phyloP scores from a whole-genome alignment of 1,139 yeast species.

The Nakaseomyces sp. region DNA sequence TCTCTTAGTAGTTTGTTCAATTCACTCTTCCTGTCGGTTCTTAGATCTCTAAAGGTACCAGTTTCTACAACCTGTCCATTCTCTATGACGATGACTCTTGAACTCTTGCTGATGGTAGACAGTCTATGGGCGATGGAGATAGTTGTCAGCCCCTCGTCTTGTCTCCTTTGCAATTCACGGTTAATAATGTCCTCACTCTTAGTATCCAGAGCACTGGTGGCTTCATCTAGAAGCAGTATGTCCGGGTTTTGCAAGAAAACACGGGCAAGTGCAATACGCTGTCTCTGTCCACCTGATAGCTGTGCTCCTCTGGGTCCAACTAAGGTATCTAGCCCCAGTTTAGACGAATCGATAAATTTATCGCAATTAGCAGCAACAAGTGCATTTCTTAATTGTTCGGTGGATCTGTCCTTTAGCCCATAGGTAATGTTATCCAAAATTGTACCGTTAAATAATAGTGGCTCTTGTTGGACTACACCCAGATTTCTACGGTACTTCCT shows the following conservation, averaged over 20 bases:
- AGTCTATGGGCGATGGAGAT: slow-evolving; percentile 89
- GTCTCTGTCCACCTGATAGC: slow-evolving; percentile 80
- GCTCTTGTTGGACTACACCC: slow-evolving; percentile 88
- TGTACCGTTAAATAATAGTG: slow-evolving; percentile 69
- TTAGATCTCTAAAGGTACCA: slow-evolving; percentile 58
- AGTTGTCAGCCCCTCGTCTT: slow-evolving; percentile 66
- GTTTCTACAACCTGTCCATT: slow-evolving; percentile 69
- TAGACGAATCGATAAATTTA: slow-evolving; percentile 59
- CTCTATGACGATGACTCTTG: slow-evolving; percentile 62
- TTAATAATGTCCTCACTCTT: slow-evolving; percentile 63
- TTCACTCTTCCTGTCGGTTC: slow-evolving; percentile 48
- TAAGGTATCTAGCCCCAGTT: slow-evolving; percentile 69
- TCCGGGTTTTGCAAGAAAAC: slow-evolving; percentile 62
- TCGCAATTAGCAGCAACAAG: slow-evolving; percentile 58
- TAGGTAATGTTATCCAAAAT: slow-evolving; percentile 72
- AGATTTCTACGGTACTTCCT: slow-evolving; percentile 64
- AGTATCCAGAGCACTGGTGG: slow-evolving; percentile 72
- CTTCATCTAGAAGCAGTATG: slow-evolving; percentile 64
- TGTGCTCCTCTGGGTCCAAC: slow-evolving; percentile 88
- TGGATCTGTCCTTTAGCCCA: slow-evolving; percentile 48
- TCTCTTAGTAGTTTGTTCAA: slow-evolving; percentile 30
- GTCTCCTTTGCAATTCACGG: slow-evolving; percentile 53
- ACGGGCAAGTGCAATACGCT: slow-evolving; percentile 80
- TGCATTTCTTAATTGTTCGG: slow-evolving; percentile 25
- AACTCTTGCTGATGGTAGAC: slow-evolving; percentile 70